Evolutionary conservation across 345 rosid species (phyloP).

Genomic region (Raphanus raphanistrum): DNA sequence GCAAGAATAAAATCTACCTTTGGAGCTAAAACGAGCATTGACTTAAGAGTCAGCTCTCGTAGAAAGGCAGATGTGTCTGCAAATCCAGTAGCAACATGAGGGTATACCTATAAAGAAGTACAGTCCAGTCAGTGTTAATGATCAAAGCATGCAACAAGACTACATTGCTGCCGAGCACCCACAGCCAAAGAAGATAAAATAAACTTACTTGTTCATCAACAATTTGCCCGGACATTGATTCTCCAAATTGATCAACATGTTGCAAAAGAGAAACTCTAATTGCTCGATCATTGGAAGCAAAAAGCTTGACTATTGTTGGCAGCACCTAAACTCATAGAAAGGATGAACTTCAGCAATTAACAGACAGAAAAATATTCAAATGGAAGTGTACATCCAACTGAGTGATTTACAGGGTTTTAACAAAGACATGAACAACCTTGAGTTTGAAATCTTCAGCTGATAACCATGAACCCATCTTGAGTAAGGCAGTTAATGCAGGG

Average conservation of each 20-base stretch:
- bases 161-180: background rate
- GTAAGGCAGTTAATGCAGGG: slow-evolving; percentile 82
- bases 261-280: slow-evolving; percentile 90
- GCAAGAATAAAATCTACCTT: slow-evolving; percentile 49
- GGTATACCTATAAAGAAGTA: slow-evolving; percentile 63
- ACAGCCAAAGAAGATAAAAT: slow-evolving; percentile 17
- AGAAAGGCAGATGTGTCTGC: slow-evolving; percentile 91
- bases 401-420: background rate
- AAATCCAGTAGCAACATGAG: slow-evolving; percentile 93
- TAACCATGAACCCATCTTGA: slow-evolving; percentile 97
- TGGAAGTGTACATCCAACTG: background rate
- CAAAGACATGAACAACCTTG: slow-evolving; percentile 55
- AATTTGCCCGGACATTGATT: slow-evolving; percentile 75
- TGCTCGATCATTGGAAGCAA: slow-evolving; percentile 91
- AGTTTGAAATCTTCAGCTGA: slow-evolving; percentile 78
- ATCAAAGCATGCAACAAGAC: slow-evolving; percentile 7
- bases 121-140: slow-evolving; percentile 11
- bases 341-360: slow-evolving; percentile 22
- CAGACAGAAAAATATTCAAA: background rate
- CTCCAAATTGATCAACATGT: slow-evolving; percentile 97
- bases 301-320: slow-evolving; percentile 86
- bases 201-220: slow-evolving; percentile 90
- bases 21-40: slow-evolving; percentile 95
- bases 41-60: slow-evolving; percentile 95
- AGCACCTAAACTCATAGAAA: slow-evolving; percentile 57